Evolutionary conservation across 2,329 filamentous ascomycete genomes (phyloP), one percentile per base, ranked within the genome.

Genomic region (Apiospora malaysiana): DNA sequence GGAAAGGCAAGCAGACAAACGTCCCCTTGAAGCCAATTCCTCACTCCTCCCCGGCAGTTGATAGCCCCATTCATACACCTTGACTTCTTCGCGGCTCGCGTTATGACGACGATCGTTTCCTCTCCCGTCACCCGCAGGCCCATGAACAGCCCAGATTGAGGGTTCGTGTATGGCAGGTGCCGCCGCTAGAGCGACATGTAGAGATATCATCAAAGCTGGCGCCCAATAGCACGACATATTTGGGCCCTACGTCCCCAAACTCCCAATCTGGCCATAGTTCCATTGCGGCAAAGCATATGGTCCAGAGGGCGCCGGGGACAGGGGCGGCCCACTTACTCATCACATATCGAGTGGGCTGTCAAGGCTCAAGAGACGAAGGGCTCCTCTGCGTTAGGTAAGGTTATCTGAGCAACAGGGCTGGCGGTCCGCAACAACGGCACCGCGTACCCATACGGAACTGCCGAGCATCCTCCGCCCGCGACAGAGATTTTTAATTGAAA

Each of bases 131-230:
- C 10, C 21, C 37, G 18, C 32, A 12, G 56, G 56, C 21, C 56
- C 32, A 56, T 32, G 51, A 59, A 59, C 51, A 59, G 51, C 27
- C 27, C 51, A 37, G 51, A 59, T 37, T 21, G 27, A 59, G 27
- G 56, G 56, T 40, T 63, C 56, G 56, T 63, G 21, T 23, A 8
- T 63, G 56, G 56, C 18, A 63, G 32, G 27, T 63, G 56, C 56
- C 56, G 18, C 42, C 12, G 40, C 40, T 32, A 32, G 6, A 32
- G 3, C 51, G 37, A n/a, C 56, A 21, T 4, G 14, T n/a, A n/a
- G 18, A 63, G 32, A 40, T 40, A 37, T 40, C 56, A 63, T 40
- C 56, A 63, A 40, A 63, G 32, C 56, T 40, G 27, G 4, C 16
- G 21, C 18, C 56, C 56, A 63, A 63, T 40, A 40, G 56, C 56